Percentiles rank a stretch among this genome's conserved stretches.
These are phyloP conservation scores for Agrocybe pediades DNA, from an alignment of 768 basidiomycete genomes.

Conservation along the genomic window DNA sequence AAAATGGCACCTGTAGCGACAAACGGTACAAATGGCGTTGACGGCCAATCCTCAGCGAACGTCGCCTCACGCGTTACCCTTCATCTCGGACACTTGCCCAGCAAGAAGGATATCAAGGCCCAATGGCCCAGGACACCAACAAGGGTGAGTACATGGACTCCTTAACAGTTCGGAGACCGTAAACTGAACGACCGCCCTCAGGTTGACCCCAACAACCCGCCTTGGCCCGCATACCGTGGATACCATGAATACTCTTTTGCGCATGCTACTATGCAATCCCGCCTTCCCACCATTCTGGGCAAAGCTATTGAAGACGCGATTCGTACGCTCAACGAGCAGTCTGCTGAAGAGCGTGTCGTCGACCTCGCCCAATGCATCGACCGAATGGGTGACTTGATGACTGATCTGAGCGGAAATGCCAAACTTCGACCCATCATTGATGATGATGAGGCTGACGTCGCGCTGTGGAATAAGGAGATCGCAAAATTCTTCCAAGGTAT, in stretches of 20 bases:
- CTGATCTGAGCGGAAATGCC: slow-evolving; percentile 79
- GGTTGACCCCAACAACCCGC: slow-evolving; percentile 85
- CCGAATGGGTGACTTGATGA: slow-evolving; percentile 89
- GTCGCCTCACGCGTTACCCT: slow-evolving; percentile 67
- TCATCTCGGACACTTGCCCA: slow-evolving; percentile 73
- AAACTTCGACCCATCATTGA: slow-evolving; percentile 88
- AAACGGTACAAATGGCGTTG: slow-evolving; percentile 6
- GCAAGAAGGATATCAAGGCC: slow-evolving; percentile 71
- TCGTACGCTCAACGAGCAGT: slow-evolving; percentile 85
- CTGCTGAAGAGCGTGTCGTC: slow-evolving; percentile 77
- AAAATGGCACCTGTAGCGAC: slow-evolving; percentile 8
- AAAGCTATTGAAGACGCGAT: slow-evolving; percentile 94
- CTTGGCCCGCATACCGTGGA: slow-evolving; percentile 80
- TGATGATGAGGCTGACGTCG: slow-evolving; percentile 89
- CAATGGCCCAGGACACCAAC: slow-evolving; percentile 78
- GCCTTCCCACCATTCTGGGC: slow-evolving; percentile 92
- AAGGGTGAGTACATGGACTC: slow-evolving; percentile 41
- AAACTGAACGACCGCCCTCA: slow-evolving; percentile 23
- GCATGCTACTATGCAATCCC: slow-evolving; percentile 94
- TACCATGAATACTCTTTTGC: slow-evolving; percentile 85
- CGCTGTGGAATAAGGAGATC: slow-evolving; percentile 97
- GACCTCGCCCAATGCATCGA: slow-evolving; percentile 88
- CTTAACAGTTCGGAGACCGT: not conserved
- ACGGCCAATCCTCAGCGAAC: slow-evolving; percentile 19
- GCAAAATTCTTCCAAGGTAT: slow-evolving; percentile 90